A percentile compares a stretch with the other conserved stretches of the same genome.
phyloP scores from a whole-genome alignment of 2,329 filamentous ascomycete species.

The Penicillium aurantiogriseum region DNA sequence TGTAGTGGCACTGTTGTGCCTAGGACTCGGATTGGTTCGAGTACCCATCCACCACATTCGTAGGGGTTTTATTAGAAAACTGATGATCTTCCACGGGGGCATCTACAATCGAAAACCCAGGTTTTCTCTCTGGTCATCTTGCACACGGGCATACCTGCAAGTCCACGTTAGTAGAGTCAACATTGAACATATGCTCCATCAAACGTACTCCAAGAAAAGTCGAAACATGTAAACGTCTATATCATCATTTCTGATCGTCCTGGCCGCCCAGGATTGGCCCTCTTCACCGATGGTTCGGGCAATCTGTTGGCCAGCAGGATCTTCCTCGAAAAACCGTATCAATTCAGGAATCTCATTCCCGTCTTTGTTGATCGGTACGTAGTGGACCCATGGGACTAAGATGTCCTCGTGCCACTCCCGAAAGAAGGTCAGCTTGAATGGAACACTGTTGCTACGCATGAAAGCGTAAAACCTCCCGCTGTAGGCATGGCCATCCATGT shows the following conservation, averaged over 20 bases:
- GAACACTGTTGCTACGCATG: slow-evolving; percentile 48
- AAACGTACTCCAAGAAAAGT: slow-evolving; percentile 47
- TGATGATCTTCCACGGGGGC: too few species aligned
- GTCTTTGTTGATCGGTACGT: slow-evolving; percentile 52
- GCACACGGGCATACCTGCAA: slow-evolving; percentile 13
- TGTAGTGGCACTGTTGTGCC: neutral
- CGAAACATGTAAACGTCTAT: slow-evolving; percentile 59
- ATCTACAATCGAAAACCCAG: neutral
- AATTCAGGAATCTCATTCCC: slow-evolving; percentile 55
- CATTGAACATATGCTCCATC: neutral
- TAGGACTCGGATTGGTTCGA: neutral
- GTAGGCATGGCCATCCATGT: slow-evolving; percentile 58
- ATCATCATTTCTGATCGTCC: slow-evolving; percentile 58
- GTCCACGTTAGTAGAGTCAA: neutral
- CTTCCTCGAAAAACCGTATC: slow-evolving; percentile 48
- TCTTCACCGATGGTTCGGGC: slow-evolving; percentile 54
- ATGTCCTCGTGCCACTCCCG: slow-evolving; percentile 60
- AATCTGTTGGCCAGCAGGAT: slow-evolving; percentile 47
- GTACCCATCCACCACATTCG: neutral
- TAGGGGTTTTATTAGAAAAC: neutral
- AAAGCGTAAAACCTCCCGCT: slow-evolving; percentile 55
- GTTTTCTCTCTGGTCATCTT: slow-evolving; percentile 10
- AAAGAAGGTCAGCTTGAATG: slow-evolving; percentile 55
- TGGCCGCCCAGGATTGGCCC: slow-evolving; percentile 56
- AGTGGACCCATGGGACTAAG: slow-evolving; percentile 57